Percentiles rank a stretch among this genome's conserved stretches.
phyloP scores from a whole-genome alignment of 163 green algal genomes.

The Prototheca stagnorum region DNA sequence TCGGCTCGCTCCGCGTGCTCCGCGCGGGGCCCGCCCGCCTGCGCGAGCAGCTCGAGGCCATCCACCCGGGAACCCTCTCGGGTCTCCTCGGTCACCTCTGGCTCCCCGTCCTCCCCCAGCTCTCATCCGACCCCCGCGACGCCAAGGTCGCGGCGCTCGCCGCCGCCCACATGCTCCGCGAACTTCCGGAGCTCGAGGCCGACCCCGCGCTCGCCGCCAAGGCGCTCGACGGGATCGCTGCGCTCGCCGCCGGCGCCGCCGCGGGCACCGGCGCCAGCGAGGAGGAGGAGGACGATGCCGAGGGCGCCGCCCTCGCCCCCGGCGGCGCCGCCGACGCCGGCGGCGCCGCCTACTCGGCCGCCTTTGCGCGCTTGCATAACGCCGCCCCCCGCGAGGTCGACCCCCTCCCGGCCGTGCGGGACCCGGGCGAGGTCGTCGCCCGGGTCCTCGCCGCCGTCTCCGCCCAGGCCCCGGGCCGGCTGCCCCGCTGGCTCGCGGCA shows the following conservation, averaged over 20 bases:
- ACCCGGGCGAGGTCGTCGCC: constrained; percentile 11
- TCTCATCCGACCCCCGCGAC: background rate
- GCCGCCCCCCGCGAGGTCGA: constrained; percentile 13
- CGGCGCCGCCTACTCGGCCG: constrained; percentile 26
- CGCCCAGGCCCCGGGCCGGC: constrained; percentile 2
- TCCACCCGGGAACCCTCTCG: constrained; percentile 42
- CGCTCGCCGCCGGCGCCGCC: constrained; percentile 12
- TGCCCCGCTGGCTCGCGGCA: constrained; percentile 9
- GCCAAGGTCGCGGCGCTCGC: background rate
- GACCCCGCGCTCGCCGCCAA: constrained; percentile 15
- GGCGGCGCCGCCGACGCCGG: no score
- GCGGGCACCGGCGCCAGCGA: background rate
- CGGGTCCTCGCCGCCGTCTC: constrained; percentile 5
- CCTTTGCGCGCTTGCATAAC: constrained; percentile 38
- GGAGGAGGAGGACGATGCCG: constrained; percentile 14
- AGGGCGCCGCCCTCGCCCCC: no score
- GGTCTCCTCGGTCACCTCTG: constrained; percentile 32
- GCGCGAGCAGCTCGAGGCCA: constrained; percentile 29
- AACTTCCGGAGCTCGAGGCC: constrained; percentile 7
- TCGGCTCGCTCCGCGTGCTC: background rate
- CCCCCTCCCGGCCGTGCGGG: constrained; percentile 14
- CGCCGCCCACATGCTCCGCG: constrained; percentile 6
- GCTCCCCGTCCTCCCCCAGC: background rate
- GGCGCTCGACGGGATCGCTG: constrained; percentile 16
- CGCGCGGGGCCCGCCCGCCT: background rate